Percentiles rank a stretch among this genome's conserved stretches.
phyloP scores from a whole-genome alignment of 768 basidiomycete genomes.

The Psilocybe subaeruginosa region DNA sequence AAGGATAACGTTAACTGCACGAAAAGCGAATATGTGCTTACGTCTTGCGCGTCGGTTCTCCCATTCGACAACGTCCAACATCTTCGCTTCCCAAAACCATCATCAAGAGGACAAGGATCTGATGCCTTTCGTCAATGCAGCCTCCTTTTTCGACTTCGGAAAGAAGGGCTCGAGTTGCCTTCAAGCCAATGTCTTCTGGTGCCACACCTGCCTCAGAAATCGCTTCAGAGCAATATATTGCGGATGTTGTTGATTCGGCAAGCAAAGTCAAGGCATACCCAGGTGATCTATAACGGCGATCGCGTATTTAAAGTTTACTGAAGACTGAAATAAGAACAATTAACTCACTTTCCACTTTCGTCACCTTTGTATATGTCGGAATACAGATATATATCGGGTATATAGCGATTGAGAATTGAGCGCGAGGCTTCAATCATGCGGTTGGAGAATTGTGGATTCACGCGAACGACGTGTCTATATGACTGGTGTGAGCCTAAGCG shows the following conservation, averaged over 20 bases:
- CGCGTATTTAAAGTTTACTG: background rate
- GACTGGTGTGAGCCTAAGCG: slow-evolving; percentile 5
- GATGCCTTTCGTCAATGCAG: slow-evolving; percentile 90
- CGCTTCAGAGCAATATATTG: slow-evolving; percentile 85
- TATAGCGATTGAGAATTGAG: slow-evolving; percentile 92
- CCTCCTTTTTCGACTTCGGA: slow-evolving; percentile 82
- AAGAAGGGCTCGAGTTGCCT: slow-evolving; percentile 79
- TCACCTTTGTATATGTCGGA: slow-evolving; percentile 98
- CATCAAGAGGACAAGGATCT: slow-evolving; percentile 80
- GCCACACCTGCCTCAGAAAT: slow-evolving; percentile 80
- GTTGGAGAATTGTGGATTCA: slow-evolving; percentile 97
- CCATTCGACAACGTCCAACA: slow-evolving; percentile 88
- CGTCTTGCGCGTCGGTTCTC: slow-evolving; percentile 82
- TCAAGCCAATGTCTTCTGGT: slow-evolving; percentile 91
- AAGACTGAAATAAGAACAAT: background rate
- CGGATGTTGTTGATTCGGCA: slow-evolving; percentile 91
- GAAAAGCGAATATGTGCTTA: slow-evolving; percentile 35
- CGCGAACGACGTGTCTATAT: slow-evolving; percentile 89
- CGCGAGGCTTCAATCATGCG: slow-evolving; percentile 96
- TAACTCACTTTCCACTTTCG: slow-evolving; percentile 91
- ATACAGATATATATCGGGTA: slow-evolving; percentile 97
- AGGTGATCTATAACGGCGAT: slow-evolving; percentile 72
- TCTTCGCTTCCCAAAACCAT: slow-evolving; percentile 99
- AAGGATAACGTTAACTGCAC: too few species aligned
- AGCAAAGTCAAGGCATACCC: slow-evolving; percentile 92